phyloP scores from a whole-genome alignment of 257 asterid species.

The Solanum tarapatanum region DNA sequence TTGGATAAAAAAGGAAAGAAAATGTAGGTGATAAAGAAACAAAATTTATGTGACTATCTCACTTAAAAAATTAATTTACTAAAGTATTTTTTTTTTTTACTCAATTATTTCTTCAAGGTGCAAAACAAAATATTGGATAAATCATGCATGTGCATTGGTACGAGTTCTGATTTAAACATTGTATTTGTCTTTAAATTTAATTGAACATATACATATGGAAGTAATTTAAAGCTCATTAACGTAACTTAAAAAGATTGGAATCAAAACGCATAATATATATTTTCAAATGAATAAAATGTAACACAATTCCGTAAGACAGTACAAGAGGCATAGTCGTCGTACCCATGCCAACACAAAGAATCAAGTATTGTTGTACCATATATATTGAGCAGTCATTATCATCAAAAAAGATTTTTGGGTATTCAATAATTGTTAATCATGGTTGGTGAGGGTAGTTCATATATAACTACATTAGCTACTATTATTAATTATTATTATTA shows the following conservation, averaged over 20 bases:
- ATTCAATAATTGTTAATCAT: not conserved
- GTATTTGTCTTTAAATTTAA: too few species aligned
- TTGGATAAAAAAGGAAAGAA: not conserved
- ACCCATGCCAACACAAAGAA: not conserved
- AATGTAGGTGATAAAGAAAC: not conserved
- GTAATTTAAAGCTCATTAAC: too few species aligned
- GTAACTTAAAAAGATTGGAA: not conserved
- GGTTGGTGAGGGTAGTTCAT: not conserved
- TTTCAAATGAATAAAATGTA: not conserved
- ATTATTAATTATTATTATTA: not conserved
- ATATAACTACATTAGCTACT: not conserved
- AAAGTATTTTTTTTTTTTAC: not conserved
- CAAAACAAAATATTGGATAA: not conserved
- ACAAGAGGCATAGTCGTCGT: not conserved
- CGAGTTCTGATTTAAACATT: not conserved
- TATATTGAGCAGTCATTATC: not conserved
- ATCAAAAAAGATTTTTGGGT: not conserved
- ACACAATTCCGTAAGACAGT: not conserved
- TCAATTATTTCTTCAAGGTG: not conserved
- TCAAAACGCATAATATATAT: not conserved
- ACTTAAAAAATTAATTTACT: not conserved
- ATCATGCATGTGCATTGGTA: not conserved
- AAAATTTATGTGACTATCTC: not conserved
- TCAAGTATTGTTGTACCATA: not conserved
- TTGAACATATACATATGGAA: not conserved